Conservation (phyloP, 192 early-diverging fungal species). For the Podochytrium sp. region DNA sequence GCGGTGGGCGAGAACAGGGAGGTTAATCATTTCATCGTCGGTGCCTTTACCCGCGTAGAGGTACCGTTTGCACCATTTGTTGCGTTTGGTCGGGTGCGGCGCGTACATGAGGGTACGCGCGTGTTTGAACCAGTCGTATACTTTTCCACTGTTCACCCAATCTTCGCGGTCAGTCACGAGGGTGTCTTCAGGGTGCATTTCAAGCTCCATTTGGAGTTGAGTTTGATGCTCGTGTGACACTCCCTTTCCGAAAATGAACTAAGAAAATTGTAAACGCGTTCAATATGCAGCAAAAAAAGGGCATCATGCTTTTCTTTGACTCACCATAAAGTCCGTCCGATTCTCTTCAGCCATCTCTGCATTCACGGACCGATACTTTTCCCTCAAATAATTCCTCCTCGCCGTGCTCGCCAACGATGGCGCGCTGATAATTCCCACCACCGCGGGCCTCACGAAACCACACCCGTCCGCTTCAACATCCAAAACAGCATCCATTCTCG, state of each 20-base stretch:
- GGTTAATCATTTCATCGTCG: not conserved
- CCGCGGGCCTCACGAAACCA: not conserved
- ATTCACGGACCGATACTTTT: not conserved
- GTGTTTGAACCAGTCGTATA: too few species aligned
- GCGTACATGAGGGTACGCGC: too few species aligned
- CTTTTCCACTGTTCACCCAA: too few species aligned
- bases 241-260: not conserved
- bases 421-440: not conserved
- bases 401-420: not conserved
- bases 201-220: not conserved
- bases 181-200: too few species aligned
- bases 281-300: too few species aligned
- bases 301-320: too few species aligned
- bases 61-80: not conserved
- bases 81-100: not conserved
- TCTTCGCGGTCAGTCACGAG: too few species aligned
- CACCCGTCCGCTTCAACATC: not conserved
- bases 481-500: not conserved
- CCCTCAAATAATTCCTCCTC: slow-evolving; percentile 1
- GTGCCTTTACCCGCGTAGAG: not conserved
- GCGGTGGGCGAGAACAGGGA: not conserved
- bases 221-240: not conserved
- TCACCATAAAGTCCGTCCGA: not conserved
- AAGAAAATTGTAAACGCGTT: too few species aligned
- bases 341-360: not conserved